Conservation (phyloP, 805 yeast genomes). For the Kazachstania bromeliacearum region DNA sequence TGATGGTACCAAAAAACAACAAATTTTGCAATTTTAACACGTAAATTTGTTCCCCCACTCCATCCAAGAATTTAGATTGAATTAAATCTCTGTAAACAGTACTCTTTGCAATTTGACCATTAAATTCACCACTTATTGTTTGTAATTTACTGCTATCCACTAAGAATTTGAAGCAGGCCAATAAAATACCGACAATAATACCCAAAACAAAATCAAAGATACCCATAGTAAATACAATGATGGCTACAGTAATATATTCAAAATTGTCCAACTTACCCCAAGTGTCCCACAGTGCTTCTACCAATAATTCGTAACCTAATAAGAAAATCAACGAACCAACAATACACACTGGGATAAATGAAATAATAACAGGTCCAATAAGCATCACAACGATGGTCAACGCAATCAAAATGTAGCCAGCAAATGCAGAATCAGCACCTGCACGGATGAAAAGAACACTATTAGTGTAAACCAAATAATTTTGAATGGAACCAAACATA, state of each 20-base stretch:
- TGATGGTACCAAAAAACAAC: constrained; percentile 90
- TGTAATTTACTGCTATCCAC: constrained; percentile 81
- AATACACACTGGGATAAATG: constrained; percentile 89
- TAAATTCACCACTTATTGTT: constrained; percentile 69
- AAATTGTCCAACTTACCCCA: constrained; percentile 61
- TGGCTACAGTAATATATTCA: constrained; percentile 76
- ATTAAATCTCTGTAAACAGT: constrained; percentile 86
- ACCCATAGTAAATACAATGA: constrained; percentile 92
- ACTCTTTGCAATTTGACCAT: constrained; percentile 83
- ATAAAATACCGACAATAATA: constrained; percentile 75
- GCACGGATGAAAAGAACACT: constrained; percentile 85
- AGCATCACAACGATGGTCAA: constrained; percentile 77
- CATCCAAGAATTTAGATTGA: constrained; percentile 73
- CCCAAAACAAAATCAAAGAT: constrained; percentile 92
- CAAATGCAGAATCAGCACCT: constrained; percentile 83
- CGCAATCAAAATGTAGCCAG: constrained; percentile 80
- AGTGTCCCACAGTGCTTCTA: constrained; percentile 82
- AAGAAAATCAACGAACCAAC: constrained; percentile 88
- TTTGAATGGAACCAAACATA: constrained; percentile 77
- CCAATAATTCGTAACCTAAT: constrained; percentile 80
- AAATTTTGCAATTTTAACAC: constrained; percentile 82
- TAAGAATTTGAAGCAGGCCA: constrained; percentile 94
- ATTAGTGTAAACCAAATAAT: constrained; percentile 90
- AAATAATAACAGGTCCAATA: constrained; percentile 86
- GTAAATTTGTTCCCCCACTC: constrained; percentile 86